phyloP scores from a whole-genome alignment of 345 rosid species.

The Punica granatum region DNA sequence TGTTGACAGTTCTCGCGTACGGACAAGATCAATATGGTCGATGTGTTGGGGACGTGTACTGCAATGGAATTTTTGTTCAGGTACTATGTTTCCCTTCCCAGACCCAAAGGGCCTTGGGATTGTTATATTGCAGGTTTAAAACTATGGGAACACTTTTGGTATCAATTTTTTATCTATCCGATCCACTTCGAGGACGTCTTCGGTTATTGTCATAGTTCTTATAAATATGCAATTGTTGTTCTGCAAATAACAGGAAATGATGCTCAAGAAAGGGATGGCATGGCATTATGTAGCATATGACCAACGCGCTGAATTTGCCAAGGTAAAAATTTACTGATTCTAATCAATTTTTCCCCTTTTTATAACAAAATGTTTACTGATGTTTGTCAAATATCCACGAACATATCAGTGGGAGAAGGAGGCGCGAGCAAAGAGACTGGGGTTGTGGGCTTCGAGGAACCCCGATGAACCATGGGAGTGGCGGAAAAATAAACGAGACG shows the following conservation, averaged over 20 bases:
- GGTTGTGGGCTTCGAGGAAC: conserved; percentile 71
- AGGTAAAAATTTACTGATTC: conserved; percentile 17
- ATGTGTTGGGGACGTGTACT: conserved; percentile 61
- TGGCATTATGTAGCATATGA: conserved; percentile 78
- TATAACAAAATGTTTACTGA: neutral
- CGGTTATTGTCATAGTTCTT: too few species aligned
- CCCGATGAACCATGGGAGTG: conserved; percentile 90
- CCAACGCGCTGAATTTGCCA: conserved; percentile 42
- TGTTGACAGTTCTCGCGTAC: conserved; percentile 54
- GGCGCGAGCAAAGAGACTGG: conserved; percentile 56
- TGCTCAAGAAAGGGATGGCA: conserved; percentile 77
- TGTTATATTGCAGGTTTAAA: too few species aligned
- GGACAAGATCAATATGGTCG: conserved; percentile 63
- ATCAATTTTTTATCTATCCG: neutral
- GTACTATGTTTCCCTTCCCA: conserved; percentile 15
- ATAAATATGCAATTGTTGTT: neutral
- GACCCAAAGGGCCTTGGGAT: neutral
- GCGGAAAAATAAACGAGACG: conserved; percentile 49
- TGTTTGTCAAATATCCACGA: neutral
- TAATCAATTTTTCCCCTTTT: neutral
- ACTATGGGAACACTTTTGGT: neutral
- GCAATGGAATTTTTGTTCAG: conserved; percentile 62
- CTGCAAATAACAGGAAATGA: conserved; percentile 37
- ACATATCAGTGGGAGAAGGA: conserved; percentile 70
- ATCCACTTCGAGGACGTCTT: neutral